These are phyloP conservation scores for Ceratocystis colombiana DNA, from an alignment of 2,329 filamentous ascomycete species.

Conservation along the genomic window DNA sequence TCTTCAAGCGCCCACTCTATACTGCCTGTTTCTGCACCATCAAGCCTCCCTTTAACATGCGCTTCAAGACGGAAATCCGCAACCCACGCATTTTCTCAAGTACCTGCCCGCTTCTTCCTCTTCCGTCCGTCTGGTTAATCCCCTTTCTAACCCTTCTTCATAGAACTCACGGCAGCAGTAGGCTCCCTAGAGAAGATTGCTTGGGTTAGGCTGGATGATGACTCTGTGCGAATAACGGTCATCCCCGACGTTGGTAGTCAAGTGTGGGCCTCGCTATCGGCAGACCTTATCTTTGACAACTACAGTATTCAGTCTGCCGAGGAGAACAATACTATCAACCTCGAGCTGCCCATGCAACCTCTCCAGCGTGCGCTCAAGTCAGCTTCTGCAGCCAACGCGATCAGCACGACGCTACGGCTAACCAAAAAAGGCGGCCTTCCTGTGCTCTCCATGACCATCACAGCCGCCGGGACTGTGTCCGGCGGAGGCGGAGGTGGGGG, in stretches of 20 bases:
- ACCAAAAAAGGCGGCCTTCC: slow-evolving; percentile 88
- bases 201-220: slow-evolving; percentile 81
- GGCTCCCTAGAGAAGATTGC: slow-evolving; percentile 68
- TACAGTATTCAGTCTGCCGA: slow-evolving; percentile 82
- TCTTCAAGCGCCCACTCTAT: not conserved
- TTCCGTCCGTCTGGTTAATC: not conserved
- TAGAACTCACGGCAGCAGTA: slow-evolving; percentile 56
- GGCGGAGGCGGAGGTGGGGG: slow-evolving; percentile 33
- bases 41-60: slow-evolving; percentile 39
- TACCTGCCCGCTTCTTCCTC: slow-evolving; percentile 29
- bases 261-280: slow-evolving; percentile 69
- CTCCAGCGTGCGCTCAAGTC: slow-evolving; percentile 88
- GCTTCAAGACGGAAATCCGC: slow-evolving; percentile 55
- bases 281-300: slow-evolving; percentile 78
- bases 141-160: slow-evolving; percentile 1
- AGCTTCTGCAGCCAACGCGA: slow-evolving; percentile 57
- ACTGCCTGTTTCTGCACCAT: not conserved
- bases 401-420: slow-evolving; percentile 72
- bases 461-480: slow-evolving; percentile 55
- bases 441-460: slow-evolving; percentile 80
- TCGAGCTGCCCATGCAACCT: slow-evolving; percentile 81
- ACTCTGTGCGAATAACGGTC: slow-evolving; percentile 84
- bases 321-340: slow-evolving; percentile 78
- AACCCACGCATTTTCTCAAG: slow-evolving; percentile 59
- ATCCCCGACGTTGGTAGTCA: slow-evolving; percentile 91